Base-by-base conservation (phyloP, 495 filamentous ascomycete species). In the Terfezia claveryi region DNA sequence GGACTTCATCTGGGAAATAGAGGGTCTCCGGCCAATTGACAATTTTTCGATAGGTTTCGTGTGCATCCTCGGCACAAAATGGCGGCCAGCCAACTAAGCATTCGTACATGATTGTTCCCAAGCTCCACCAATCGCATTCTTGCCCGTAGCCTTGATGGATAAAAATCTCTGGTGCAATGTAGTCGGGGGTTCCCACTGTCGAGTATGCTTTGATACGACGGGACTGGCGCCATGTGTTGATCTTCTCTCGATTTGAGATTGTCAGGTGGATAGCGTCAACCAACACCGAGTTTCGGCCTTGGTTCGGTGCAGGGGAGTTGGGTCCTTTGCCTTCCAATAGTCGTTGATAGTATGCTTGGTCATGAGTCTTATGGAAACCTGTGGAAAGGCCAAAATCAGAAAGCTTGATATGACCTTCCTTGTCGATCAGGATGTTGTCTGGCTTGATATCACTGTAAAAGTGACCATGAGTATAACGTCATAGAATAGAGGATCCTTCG, bases 41-140 rank as follows among this genome's bases (percentile, higher is more conserved):
- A 62, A 99, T 99, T 76, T 99, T 99, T 50, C 88, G 83, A 69
- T 99, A 99, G 3, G 91, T 96, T 63, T 99, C 91, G 64, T 88
- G 87, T 38, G 85, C 82, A 62, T 96, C 92, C 68, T 96, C 91
- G 27, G 89, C 91, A 62, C 91, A 99, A 79, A 99, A 99, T 6
- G 91, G 91, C 54, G 91, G 91, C 91, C 91, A 99, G 55, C 91
- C 91, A 57, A 99, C 87, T 51, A 96, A 77, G 72, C 91, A 99
- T 68, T 99, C 91, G 62, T 96, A 99, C 91, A 96, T 99, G 70
- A 99, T 99, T 37, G 91, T 95, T 56, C 91, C 91, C 36, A 99
- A 75, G 37, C 82, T 87, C 91, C 91, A 99, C 91, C 91, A 99
- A 73, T 99, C 91, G 64, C 91, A 99, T 63, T 89, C 81, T 61